Evolutionary conservation across 2,329 filamentous ascomycete genomes (phyloP), one percentile per base, ranked within the genome.

Genomic region (Sporothrix schenckii): DNA sequence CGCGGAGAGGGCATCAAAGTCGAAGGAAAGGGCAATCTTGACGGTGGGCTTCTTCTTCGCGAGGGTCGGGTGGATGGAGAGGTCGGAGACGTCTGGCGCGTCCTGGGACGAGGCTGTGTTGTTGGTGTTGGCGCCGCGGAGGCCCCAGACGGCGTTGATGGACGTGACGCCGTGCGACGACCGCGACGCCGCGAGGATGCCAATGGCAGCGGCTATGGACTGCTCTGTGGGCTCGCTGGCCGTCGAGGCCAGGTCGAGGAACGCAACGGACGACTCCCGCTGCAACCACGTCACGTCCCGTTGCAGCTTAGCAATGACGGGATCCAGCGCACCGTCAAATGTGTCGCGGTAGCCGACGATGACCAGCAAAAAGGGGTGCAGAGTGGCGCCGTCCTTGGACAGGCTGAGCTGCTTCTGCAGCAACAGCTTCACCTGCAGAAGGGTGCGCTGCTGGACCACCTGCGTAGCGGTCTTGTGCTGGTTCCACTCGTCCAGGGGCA

Each of bases 1-100:
- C 68, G 82, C 82, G 1, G 83, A 84, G 4, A 87, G 79, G 19
- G 85, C 85, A 71, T 87, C 85, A 73, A 87, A 86, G 75, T 87
- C 85, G 41, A 81, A 75, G 6, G 75, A 79, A 24, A 78, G 70
- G n/a, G 75, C 75, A 19, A 78, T 71, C 60, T 76, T 75, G 52
- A 78, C 76, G 10, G 34, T 61, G 39, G 58, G 58, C 39, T 61
- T 61, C 39, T 61, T 41, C 21, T 41, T 61, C 13, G 34, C 24
- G 34, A 61, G 58, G n/a, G 58, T 47, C 27, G 58, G 58, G 58
- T 47, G 58, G 39, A 61, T 44, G 19, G 58, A 44, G 2, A 61
- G 58, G n/a, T 61, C 58, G 39, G 58, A 61, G n/a, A 44, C 34
- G 58, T 47, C 21, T 5, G 58, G 19, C 4, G 34, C 16, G 19